Conservation (phyloP, 352 stramenopile genomes). For the Globisporangium spinosum region DNA sequence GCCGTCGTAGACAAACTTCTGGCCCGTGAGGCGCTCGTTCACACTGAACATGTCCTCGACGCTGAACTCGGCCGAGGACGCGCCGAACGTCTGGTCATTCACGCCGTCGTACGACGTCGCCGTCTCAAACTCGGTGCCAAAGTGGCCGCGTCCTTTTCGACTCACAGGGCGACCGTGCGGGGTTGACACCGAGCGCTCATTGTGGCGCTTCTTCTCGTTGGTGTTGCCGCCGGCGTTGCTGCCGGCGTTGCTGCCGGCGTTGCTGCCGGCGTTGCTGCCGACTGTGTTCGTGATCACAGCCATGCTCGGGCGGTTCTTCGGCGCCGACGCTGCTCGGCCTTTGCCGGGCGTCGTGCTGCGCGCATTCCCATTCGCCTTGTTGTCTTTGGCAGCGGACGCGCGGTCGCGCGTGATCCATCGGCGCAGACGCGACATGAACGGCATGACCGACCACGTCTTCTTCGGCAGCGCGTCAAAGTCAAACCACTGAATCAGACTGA, state of each 20-base stretch:
- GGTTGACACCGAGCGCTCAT: conserved; percentile 69
- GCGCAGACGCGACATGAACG: conserved; percentile 88
- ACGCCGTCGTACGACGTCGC: conserved; percentile 83
- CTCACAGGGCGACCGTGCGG: conserved; percentile 47
- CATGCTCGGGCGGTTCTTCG: conserved; percentile 55
- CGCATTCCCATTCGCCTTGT: conserved; percentile 14
- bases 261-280: conserved; percentile 9
- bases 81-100: conserved; percentile 87
- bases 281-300: conserved; percentile 32
- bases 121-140: conserved; percentile 80
- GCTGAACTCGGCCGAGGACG: conserved; percentile 68
- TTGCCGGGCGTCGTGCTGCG: conserved; percentile 39
- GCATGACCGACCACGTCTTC: conserved; percentile 93
- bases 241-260: conserved; percentile 6
- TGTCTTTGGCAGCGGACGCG: conserved; percentile 38
- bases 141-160: conserved; percentile 61
- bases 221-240: conserved; percentile 8
- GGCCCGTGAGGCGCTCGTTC: conserved; percentile 89
- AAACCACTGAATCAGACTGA: conserved; percentile 92
- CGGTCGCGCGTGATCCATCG: conserved; percentile 85
- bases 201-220: conserved; percentile 34
- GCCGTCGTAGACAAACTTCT: conserved; percentile 93
- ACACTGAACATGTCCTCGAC: conserved; percentile 95
- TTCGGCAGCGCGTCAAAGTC: conserved; percentile 87
- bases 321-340: conserved; percentile 65